Conservation (phyloP, 805 yeast genomes). For the Barnettozyma sp. region DNA sequence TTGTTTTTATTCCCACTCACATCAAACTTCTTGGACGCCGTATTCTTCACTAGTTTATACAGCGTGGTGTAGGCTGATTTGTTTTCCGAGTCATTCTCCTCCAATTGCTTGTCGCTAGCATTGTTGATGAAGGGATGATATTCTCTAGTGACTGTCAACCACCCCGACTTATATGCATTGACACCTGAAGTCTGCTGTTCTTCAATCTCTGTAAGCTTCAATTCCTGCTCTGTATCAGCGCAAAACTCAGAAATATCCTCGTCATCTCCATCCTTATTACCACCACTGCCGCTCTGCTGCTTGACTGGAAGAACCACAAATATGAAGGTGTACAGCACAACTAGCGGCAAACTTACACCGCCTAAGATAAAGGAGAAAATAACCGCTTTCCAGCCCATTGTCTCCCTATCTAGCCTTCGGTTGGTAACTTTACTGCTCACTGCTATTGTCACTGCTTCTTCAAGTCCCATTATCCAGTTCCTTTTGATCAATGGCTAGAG, state of each 20-base stretch:
- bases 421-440: too few relatives aligned
- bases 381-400: too few relatives aligned
- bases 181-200: constrained; percentile 56
- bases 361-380: too few relatives aligned
- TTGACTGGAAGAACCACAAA: constrained; percentile 2
- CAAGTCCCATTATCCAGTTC: too few relatives aligned
- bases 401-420: too few relatives aligned
- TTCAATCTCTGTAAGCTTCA: constrained; percentile 59
- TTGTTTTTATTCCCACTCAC: constrained; percentile 6
- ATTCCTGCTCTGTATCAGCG: constrained; percentile 27
- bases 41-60: constrained; percentile 45
- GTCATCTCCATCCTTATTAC: constrained; percentile 20
- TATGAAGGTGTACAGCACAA: too few relatives aligned
- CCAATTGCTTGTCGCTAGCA: constrained; percentile 31
- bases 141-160: constrained; percentile 81
- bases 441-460: too few relatives aligned
- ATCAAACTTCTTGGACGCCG: constrained; percentile 16
- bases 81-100: constrained; percentile 19
- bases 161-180: constrained; percentile 59
- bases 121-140: constrained; percentile 43
- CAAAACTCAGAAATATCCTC: constrained; percentile 21
- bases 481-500: too few relatives aligned
- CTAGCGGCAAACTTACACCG: too few relatives aligned
- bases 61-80: constrained; percentile 56
- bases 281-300: constrained; percentile 26